Evolutionary conservation across 495 filamentous ascomycete species (phyloP).

Genomic region (Letharia columbiana): DNA sequence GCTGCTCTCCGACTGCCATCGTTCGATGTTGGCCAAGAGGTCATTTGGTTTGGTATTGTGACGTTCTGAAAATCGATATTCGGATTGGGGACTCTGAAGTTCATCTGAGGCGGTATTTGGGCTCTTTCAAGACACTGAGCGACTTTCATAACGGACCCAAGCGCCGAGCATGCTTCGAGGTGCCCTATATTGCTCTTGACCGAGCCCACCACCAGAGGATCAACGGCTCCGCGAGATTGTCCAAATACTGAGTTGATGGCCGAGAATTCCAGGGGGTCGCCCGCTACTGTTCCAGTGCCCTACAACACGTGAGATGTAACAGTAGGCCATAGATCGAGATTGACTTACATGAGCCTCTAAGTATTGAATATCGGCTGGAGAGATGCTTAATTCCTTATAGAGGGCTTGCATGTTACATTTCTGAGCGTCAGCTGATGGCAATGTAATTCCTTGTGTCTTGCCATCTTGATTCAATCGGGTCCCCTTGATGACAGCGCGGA

Average conservation of each 20-base stretch:
- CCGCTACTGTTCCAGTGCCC: slow-evolving; percentile 44
- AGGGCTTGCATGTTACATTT: slow-evolving; percentile 42
- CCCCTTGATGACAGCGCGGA: slow-evolving; percentile 37
- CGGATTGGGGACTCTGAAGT: slow-evolving; percentile 27
- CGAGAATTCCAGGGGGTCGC: slow-evolving; percentile 40
- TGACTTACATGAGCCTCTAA: slow-evolving; percentile 20
- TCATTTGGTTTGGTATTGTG: slow-evolving; percentile 6
- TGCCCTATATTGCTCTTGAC: slow-evolving; percentile 36
- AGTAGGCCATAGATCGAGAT: slow-evolving; percentile 28
- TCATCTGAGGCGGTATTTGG: slow-evolving; percentile 31
- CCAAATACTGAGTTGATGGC: slow-evolving; percentile 31
- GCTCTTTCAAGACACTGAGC: slow-evolving; percentile 51
- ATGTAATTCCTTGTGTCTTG: slow-evolving; percentile 35
- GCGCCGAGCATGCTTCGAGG: slow-evolving; percentile 37
- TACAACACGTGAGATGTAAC: slow-evolving; percentile 41
- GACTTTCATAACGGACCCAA: slow-evolving; percentile 43
- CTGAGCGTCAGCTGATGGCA: slow-evolving; percentile 35
- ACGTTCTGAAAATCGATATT: slow-evolving; percentile 22
- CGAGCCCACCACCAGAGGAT: slow-evolving; percentile 17
- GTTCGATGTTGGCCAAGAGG: slow-evolving; percentile 22
- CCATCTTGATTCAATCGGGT: slow-evolving; percentile 51
- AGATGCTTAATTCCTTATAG: slow-evolving; percentile 39
- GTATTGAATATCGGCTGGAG: slow-evolving; percentile 35
- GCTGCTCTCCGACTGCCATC: slow-evolving; percentile 16
- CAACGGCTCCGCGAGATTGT: slow-evolving; percentile 8